phyloP scores from a whole-genome alignment of 768 basidiomycete genomes.

The Stropharia rugosoannulata region DNA sequence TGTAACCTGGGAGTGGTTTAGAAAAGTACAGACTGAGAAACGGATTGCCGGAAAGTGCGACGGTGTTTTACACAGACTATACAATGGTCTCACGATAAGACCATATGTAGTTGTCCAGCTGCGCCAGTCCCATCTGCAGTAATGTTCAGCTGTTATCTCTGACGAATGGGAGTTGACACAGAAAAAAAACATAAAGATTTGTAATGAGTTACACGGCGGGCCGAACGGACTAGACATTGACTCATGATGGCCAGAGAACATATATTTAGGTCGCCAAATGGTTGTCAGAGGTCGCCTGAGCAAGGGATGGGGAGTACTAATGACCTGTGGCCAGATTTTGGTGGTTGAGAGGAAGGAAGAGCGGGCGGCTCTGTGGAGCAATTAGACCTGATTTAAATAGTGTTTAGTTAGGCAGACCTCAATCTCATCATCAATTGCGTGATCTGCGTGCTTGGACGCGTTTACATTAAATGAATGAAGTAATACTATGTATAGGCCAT shows the following conservation, averaged over 20 bases:
- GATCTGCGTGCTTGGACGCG: not conserved
- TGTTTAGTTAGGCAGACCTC: not conserved
- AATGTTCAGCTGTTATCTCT: not conserved
- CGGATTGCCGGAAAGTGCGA: not conserved
- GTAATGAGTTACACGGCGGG: too few relatives aligned
- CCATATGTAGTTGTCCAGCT: not conserved
- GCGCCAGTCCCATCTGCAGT: not conserved
- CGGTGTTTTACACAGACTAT: too few relatives aligned
- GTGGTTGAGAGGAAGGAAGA: not conserved
- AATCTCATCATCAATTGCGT: slow-evolving; percentile 7
- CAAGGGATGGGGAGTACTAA: too few relatives aligned
- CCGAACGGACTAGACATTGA: too few relatives aligned
- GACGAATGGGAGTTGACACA: not conserved
- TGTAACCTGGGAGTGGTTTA: not conserved
- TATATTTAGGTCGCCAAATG: too few relatives aligned
- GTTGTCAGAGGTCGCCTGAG: too few relatives aligned
- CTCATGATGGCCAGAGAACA: too few relatives aligned
- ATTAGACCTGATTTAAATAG: too few relatives aligned
- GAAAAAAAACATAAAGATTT: too few relatives aligned
- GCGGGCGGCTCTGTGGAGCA: too few relatives aligned
- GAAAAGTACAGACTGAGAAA: not conserved
- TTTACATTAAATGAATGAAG: not conserved
- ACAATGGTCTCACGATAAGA: not conserved
- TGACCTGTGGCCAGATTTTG: not conserved
- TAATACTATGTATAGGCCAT: too few relatives aligned